A percentile compares a stretch with the other conserved stretches of the same genome.
These are phyloP conservation scores for thale cress (Arabidopsis thaliana) DNA, from an alignment of 345 rosid species.

Conservation along the genomic window TAIR10.1 NC_003071.7:6164501-6165000, in stretches of 20 bases:
- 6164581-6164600: background rate
- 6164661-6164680: too few relatives aligned
- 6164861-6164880: constrained; percentile 33
- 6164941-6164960: constrained; percentile 71
- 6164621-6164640: too few relatives aligned
- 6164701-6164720: too few relatives aligned
- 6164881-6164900: constrained; percentile 50
- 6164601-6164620: too few relatives aligned
- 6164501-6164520: constrained; percentile 14
- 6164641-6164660: too few relatives aligned
- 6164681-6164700: too few relatives aligned
- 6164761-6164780: too few relatives aligned
- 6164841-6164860: constrained; percentile 31
- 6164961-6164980: constrained; percentile 49
- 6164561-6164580: constrained; percentile 5
- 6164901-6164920: constrained; percentile 51
- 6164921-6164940: constrained; percentile 48
- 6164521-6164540: background rate
- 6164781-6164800: constrained; percentile 50
- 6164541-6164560: background rate
- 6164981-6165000: constrained; percentile 56
- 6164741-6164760: too few relatives aligned
- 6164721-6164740: too few relatives aligned
- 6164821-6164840: constrained; percentile 21
- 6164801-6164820: constrained; percentile 28